These are phyloP conservation scores for Martiniozyma asiatica DNA, from an alignment of 1,139 yeast species.

Conservation along the genomic window DNA sequence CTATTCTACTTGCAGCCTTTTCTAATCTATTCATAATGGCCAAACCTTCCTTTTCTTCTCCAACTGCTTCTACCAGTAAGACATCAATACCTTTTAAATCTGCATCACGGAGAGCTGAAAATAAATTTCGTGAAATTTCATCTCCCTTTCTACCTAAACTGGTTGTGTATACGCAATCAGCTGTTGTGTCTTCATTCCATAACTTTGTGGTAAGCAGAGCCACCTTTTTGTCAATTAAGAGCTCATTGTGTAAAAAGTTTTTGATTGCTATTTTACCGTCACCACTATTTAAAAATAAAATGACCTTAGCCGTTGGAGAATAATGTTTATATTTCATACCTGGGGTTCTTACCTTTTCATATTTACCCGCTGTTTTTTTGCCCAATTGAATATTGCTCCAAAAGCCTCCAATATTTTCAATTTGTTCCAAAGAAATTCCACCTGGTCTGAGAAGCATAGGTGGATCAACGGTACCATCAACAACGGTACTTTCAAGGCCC, in stretches of 20 bases:
- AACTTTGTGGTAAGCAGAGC: constrained; percentile 37
- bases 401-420: constrained; percentile 37
- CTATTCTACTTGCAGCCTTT: constrained; percentile 64
- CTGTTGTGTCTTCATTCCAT: constrained; percentile 23
- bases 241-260: constrained; percentile 16
- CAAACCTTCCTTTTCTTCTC: constrained; percentile 47
- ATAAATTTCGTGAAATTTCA: constrained; percentile 58
- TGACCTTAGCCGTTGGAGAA: constrained; percentile 79
- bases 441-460: constrained; percentile 92
- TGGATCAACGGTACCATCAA: constrained; percentile 76
- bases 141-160: constrained; percentile 17
- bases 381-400: constrained; percentile 62
- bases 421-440: constrained; percentile 74
- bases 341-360: constrained; percentile 79
- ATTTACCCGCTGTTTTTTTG: constrained; percentile 48
- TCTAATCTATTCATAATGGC: constrained; percentile 87
- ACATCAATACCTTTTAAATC: constrained; percentile 17
- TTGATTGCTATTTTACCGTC: constrained; percentile 29
- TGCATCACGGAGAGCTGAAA: constrained; percentile 46
- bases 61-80: constrained; percentile 20
- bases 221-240: too few species aligned
- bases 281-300: constrained; percentile 38
- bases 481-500: constrained; percentile 89
- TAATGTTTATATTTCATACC: constrained; percentile 97
- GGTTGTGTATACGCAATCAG: too few species aligned